phyloP scores from a whole-genome alignment of 2,329 filamentous ascomycete species.

The Penicillium sp. region DNA sequence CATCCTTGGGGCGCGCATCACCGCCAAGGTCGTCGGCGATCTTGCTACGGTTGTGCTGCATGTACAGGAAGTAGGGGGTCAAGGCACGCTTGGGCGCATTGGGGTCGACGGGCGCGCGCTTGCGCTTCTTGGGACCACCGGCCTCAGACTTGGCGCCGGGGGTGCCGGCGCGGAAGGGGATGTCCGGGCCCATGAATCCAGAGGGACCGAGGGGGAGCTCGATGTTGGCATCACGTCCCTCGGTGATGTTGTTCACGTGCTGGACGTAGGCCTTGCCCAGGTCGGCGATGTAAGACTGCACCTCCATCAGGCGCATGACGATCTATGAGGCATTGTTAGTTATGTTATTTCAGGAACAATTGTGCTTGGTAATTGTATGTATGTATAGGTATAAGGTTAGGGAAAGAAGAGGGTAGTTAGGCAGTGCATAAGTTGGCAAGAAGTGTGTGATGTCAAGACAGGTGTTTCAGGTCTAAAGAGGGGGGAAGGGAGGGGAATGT shows the following conservation, averaged over 20 bases:
- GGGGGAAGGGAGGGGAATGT: background rate
- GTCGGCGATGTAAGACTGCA: slow-evolving; percentile 75
- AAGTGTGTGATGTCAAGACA: background rate
- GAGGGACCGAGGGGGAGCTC: slow-evolving; percentile 50
- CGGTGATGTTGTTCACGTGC: slow-evolving; percentile 81
- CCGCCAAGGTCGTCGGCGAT: slow-evolving; percentile 76
- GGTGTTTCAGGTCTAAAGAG: background rate
- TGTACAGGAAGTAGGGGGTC: slow-evolving; percentile 93
- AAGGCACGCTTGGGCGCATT: slow-evolving; percentile 92
- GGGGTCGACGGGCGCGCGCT: slow-evolving; percentile 82
- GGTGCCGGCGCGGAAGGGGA: slow-evolving; percentile 42
- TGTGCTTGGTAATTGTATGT: slow-evolving; percentile 7
- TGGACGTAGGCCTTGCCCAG: slow-evolving; percentile 82
- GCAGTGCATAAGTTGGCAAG: background rate
- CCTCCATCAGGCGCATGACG: slow-evolving; percentile 72
- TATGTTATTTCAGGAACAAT: slow-evolving; percentile 3
- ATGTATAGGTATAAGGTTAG: background rate
- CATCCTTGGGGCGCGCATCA: slow-evolving; percentile 78
- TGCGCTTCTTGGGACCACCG: slow-evolving; percentile 80
- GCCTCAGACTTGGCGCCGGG: slow-evolving; percentile 46
- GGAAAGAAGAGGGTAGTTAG: background rate
- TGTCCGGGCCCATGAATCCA: slow-evolving; percentile 43
- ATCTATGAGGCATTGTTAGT: slow-evolving; percentile 56
- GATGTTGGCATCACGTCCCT: slow-evolving; percentile 55
- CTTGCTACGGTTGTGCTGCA: slow-evolving; percentile 80